Conservation (phyloP, 1,139 yeast species). For the Yamadazyma pseudoaaseri region DNA sequence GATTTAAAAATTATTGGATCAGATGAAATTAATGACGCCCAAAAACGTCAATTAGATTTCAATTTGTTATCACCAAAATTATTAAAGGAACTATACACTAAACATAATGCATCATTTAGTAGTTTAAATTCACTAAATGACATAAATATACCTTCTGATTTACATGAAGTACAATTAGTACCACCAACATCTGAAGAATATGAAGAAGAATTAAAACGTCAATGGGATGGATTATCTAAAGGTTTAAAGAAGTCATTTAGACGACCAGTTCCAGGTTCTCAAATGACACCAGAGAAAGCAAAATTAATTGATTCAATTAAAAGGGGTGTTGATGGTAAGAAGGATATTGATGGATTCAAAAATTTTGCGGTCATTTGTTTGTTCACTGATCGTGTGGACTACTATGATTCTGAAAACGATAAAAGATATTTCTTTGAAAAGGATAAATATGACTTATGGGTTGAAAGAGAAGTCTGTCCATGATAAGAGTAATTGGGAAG, state of each 20-base stretch:
- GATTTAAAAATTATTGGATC: not conserved
- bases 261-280: conserved; percentile 68
- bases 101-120: conserved; percentile 27
- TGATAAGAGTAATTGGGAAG: conserved; percentile 19
- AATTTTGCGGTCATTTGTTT: conserved; percentile 70
- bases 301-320: conserved; percentile 65
- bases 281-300: conserved; percentile 54
- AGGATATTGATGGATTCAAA: conserved; percentile 64
- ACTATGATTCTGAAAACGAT: conserved; percentile 58
- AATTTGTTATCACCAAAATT: conserved; percentile 29
- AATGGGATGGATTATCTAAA: conserved; percentile 63
- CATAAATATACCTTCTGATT: conserved; percentile 17
- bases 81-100: conserved; percentile 10
- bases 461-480: conserved; percentile 77
- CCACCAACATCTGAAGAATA: conserved; percentile 67
- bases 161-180: conserved; percentile 20
- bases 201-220: conserved; percentile 57
- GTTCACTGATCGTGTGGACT: conserved; percentile 74
- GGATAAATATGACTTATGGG: conserved; percentile 64
- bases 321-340: conserved; percentile 82
- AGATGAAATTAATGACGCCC: not conserved
- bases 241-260: conserved; percentile 62
- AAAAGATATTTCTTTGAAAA: conserved; percentile 55
- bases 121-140: conserved; percentile 14
- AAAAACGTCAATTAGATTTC: conserved; percentile 10